phyloP scores from a whole-genome alignment of 768 basidiomycete species.

The Auricularia sp. region DNA sequence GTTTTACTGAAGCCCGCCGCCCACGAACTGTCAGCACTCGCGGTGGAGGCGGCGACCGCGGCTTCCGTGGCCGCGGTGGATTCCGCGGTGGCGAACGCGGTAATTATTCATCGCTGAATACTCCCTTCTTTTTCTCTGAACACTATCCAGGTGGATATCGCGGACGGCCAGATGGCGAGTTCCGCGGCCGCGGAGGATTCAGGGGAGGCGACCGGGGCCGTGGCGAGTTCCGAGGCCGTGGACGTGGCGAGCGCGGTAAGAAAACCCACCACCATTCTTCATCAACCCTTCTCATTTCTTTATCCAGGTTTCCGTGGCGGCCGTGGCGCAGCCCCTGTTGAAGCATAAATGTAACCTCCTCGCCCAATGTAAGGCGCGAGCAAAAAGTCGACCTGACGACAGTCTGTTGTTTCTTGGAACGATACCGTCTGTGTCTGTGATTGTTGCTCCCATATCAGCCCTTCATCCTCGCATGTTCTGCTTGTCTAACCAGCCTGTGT shows the following conservation, averaged over 20 bases:
- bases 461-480: too few species aligned
- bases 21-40: conserved; percentile 15
- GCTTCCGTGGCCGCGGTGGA: conserved; percentile 31
- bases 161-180: conserved; percentile 24
- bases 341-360: background rate
- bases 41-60: conserved; percentile 21
- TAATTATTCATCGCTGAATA: conserved; percentile 22
- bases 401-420: background rate
- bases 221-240: conserved; percentile 10
- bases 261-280: too few species aligned
- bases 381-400: background rate
- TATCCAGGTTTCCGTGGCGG: background rate
- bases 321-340: background rate
- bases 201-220: conserved; percentile 22
- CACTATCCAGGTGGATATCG: conserved; percentile 32
- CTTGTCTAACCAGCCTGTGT: too few species aligned
- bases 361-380: background rate
- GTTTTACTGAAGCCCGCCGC: conserved; percentile 32
- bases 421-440: background rate
- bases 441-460: too few species aligned
- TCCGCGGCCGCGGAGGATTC: conserved; percentile 27
- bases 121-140: conserved; percentile 19
- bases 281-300: background rate
- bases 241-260: conserved; percentile 20
- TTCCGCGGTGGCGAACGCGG: conserved; percentile 20